Conservation (phyloP, 371 early-diverging fungal genomes). For the Lichtheimia ramosa region DNA sequence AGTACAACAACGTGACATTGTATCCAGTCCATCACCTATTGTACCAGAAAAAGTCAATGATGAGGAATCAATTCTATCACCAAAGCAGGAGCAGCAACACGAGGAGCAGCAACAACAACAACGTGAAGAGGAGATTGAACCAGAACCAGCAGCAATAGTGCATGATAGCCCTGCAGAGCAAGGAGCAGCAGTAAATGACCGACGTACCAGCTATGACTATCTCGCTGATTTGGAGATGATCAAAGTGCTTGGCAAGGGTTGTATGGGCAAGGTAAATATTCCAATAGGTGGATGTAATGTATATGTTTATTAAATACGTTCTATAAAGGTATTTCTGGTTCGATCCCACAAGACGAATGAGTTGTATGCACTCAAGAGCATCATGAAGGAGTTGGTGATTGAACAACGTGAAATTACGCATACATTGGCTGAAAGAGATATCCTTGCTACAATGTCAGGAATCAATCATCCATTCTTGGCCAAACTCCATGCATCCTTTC, state of each 20-base stretch:
- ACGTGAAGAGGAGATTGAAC: neutral
- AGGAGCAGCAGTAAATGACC: neutral
- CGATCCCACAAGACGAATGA: conserved; percentile 51
- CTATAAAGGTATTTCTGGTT: conserved; percentile 89
- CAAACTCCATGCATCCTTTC: conserved; percentile 90
- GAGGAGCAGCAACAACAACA: neutral
- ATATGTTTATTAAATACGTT: conserved; percentile 53
- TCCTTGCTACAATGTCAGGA: conserved; percentile 45
- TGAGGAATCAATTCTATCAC: neutral
- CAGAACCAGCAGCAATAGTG: neutral
- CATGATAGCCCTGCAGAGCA: neutral
- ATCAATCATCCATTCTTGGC: conserved; percentile 90
- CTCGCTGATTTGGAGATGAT: conserved; percentile 65
- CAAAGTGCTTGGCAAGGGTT: conserved; percentile 72
- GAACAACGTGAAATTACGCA: conserved; percentile 89
- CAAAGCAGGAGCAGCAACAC: neutral
- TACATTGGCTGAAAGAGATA: conserved; percentile 47
- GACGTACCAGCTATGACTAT: conserved; percentile 4
- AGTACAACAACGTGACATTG: neutral
- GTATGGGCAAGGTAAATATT: conserved; percentile 73
- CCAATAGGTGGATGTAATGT: neutral
- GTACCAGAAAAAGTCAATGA: neutral
- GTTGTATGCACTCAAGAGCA: conserved; percentile 92
- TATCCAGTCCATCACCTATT: neutral
- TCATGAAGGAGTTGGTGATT: conserved; percentile 91